These are phyloP conservation scores for Clarireedia hainanense DNA, from an alignment of 2,329 filamentous ascomycete species.

Conservation along the genomic window DNA sequence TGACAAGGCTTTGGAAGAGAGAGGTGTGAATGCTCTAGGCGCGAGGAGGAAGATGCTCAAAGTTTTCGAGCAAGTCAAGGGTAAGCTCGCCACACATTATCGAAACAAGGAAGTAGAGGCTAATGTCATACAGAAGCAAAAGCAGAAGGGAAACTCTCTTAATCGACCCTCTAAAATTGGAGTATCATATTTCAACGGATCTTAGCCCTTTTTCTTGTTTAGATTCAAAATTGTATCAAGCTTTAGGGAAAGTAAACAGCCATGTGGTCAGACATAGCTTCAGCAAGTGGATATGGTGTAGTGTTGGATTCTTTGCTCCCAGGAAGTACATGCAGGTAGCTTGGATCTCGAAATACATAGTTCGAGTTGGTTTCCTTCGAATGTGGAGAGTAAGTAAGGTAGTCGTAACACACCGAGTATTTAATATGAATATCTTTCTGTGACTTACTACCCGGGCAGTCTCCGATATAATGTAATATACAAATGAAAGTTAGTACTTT, in stretches of 20 bases:
- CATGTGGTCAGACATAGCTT: neutral
- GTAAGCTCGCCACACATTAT: conserved; percentile 33
- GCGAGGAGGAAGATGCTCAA: conserved; percentile 97
- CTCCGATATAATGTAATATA: too few species aligned
- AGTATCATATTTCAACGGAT: neutral
- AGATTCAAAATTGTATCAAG: neutral
- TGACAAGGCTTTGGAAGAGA: conserved; percentile 85
- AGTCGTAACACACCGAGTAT: neutral
- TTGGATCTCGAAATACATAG: conserved; percentile 2
- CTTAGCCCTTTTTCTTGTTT: neutral
- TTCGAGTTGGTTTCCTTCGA: neutral
- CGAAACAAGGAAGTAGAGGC: conserved; percentile 13
- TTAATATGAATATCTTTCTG: neutral
- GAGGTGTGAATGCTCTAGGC: conserved; percentile 89
- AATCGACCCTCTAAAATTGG: conserved; percentile 9
- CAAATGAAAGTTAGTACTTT: too few species aligned
- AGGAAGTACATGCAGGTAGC: neutral
- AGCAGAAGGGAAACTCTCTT: conserved; percentile 61
- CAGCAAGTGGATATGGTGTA: neutral
- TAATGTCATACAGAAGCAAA: conserved; percentile 53
- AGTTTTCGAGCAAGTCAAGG: conserved; percentile 95
- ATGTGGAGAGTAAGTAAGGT: neutral
- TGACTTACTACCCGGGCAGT: too few species aligned
- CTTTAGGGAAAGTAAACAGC: neutral
- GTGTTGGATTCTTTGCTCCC: conserved; percentile 4